Evolutionary conservation across 2,329 filamentous ascomycete genomes (phyloP), one percentile per base, ranked within the genome.

Genomic region (Alternaria burnsii): DNA sequence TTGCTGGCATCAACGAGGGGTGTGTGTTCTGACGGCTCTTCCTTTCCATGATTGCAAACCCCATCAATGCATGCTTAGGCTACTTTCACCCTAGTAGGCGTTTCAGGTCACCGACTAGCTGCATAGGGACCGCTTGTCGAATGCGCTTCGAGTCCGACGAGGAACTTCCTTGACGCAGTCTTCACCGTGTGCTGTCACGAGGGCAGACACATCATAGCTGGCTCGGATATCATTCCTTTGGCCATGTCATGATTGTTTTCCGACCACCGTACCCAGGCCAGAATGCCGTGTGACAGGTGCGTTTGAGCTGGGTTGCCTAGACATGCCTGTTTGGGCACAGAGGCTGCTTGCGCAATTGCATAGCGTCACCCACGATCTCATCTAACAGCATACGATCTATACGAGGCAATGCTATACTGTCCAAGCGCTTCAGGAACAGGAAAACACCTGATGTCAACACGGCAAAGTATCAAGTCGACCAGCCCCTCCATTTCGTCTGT

Each of bases 341-440:
- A 5, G 40, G 16, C 47, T 62, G 59, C 55, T 59, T 59, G 56
- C 51, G 56, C 50, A 58, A 54, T 54, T 22, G 38, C 54, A 57
- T 53, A 20, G 51, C 52, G 46, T 22, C 30, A 6, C 52, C 30
- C 18, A 5, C 52, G n/a, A 56, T 48, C 32, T 51, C 58, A 58
- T 47, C 32, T 57, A 53, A 51, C 52, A 24, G 38, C 32, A 26
- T 12, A 18, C 61, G 16, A 41, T 44, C 50, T 41, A 43, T 55
- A 56, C 48, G 32, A 38, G 26, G 52, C 59, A 63, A 63, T 66
- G 62, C 61, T 65, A 65, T 62, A 36, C 47, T 44, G 30, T 52
- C 52, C 41, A 55, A 62, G 54, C 62, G 36, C 52, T 54, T 54
- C 68, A 70, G 68, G 66, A 69, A 72, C 68, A 72, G 67, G 65